These are phyloP conservation scores for Acorus gramineus DNA, from an alignment of 106 monocot genomes.

Conservation along the genomic window DNA sequence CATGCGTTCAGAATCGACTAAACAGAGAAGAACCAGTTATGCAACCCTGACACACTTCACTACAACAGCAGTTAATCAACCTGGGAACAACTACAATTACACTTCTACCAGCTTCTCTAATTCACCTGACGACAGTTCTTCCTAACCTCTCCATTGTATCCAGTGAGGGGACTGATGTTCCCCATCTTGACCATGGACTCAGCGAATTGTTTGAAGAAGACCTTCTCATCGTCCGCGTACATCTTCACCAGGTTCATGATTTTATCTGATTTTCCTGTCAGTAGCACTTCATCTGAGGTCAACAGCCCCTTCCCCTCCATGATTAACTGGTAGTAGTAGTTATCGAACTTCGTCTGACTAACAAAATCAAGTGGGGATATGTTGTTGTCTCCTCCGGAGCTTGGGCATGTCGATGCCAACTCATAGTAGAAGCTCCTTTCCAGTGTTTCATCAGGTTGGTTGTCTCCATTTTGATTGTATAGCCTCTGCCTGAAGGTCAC, in stretches of 20 bases:
- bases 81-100: background rate
- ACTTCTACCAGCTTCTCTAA: background rate
- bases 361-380: constrained; percentile 14
- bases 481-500: constrained; percentile 22
- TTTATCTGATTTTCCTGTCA: too few relatives aligned
- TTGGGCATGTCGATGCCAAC: constrained; percentile 12
- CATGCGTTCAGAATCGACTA: too few relatives aligned
- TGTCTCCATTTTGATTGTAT: constrained; percentile 16
- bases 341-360: background rate
- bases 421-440: constrained; percentile 13
- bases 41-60: background rate
- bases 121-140: background rate
- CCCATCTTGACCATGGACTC: too few relatives aligned
- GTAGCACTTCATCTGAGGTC: background rate
- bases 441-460: constrained; percentile 14
- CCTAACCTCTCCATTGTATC: background rate
- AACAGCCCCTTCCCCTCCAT: background rate
- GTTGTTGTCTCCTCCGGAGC: constrained; percentile 22
- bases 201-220: too few relatives aligned
- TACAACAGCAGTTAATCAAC: background rate
- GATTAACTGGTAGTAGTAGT: constrained; percentile 22
- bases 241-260: too few relatives aligned
- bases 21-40: too few relatives aligned
- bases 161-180: background rate
- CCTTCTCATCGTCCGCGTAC: too few relatives aligned